Base-by-base conservation (phyloP, 257 asterid genomes). In the Nicotiana knightiana region DNA sequence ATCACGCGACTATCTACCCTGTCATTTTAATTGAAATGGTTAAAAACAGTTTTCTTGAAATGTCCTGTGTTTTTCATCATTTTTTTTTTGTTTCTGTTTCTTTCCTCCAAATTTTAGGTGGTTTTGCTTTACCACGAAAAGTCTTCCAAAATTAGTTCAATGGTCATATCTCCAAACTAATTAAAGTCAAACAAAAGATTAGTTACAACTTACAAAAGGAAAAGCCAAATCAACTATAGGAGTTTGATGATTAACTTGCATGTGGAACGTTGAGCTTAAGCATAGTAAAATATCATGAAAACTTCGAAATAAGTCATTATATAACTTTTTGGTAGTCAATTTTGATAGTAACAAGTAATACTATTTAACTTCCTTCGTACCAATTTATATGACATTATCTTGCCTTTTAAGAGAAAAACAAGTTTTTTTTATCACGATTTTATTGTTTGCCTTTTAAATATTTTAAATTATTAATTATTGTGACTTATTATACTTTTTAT, bases 271-370 rank as follows among this genome's bases (percentile, higher is more conserved):
- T 26, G 26, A 6, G 1, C 43, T 54, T 43, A 73, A 75, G 39
- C 79, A 75, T 26, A 75, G 26, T 75, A 75, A 48, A 75, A 75
- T 8, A 75, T 75, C 79, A 75, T 75, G 62, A 51, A 48, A 75
- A 75, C 39, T 26, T 73, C 16, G 62, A n/a, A 26, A 51, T 48
- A 21, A 30, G 62, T 73, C 39, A 73, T 51, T 58, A 73, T 73
- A 48, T 51, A 26, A 51, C 63, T 73, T 73, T 73, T 35, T 73
- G 26, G 13, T 26, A 73, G 79, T 26, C 79, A 73, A 73, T 73
- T 51, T 26, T 18, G 18, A 2, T 26, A 51, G 79, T 73, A 21
- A 73, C 3, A 26, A 73, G 37, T 15, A 24, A 70, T 24, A 46
- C 11, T 6, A 39, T 71, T 24, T 1, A 43, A 43, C 48, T 43